Evolutionary conservation across 2,329 filamentous ascomycete species (phyloP).

Genomic region (Fusarium fracticaudum): DNA sequence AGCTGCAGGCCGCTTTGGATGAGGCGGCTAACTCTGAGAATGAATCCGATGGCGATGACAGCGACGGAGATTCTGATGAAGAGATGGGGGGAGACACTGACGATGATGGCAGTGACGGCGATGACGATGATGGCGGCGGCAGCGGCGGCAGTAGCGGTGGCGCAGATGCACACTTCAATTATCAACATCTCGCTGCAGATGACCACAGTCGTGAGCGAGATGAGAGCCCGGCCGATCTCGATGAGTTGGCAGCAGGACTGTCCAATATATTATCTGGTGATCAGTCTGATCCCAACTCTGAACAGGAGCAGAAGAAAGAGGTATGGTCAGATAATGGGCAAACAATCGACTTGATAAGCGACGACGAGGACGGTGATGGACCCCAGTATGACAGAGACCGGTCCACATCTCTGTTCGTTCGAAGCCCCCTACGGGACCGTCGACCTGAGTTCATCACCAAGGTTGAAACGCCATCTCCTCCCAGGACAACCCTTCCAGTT

Average conservation of each 20-base stretch:
- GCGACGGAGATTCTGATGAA: neutral
- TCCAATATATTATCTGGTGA: neutral
- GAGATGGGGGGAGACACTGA: slow-evolving; percentile 1
- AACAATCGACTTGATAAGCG: slow-evolving; percentile 3
- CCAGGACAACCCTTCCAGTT: neutral
- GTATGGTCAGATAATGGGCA: neutral
- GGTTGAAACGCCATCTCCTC: neutral
- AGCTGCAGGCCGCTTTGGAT: neutral
- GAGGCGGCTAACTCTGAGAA: neutral
- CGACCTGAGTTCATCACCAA: slow-evolving; percentile 5
- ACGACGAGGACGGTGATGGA: neutral
- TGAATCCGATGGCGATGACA: neutral
- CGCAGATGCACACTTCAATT: neutral
- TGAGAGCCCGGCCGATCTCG: neutral
- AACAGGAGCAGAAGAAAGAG: neutral
- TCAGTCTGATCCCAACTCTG: neutral
- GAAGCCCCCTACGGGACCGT: neutral
- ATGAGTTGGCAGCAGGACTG: neutral
- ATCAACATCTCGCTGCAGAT: neutral
- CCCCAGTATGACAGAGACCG: neutral
- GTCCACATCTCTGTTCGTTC: slow-evolving; percentile 17
- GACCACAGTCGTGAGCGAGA: neutral
- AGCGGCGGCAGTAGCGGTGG: neutral
- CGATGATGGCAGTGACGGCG: neutral
- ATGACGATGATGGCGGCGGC: neutral